Percentiles rank a stretch among this genome's conserved stretches.
phyloP scores from a whole-genome alignment of 192 early-diverging fungal genomes.

The Lobosporangium transversale region DNA sequence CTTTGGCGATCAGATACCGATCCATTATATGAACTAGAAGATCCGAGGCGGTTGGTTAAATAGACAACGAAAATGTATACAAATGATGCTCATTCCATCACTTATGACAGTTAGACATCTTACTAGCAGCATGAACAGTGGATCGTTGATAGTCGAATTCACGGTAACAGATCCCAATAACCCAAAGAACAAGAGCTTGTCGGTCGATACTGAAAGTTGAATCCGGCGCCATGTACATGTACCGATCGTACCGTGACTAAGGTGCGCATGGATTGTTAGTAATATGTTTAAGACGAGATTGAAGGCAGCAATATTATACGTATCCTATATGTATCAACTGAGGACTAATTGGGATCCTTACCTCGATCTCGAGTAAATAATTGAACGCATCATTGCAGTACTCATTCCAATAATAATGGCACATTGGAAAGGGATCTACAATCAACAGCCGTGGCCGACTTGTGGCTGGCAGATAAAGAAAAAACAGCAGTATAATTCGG shows the following conservation, averaged over 20 bases:
- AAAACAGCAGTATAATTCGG: too few relatives aligned
- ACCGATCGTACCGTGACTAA: constrained; percentile 38
- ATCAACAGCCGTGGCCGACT: constrained; percentile 18
- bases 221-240: constrained; percentile 17
- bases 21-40: constrained; percentile 35
- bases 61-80: background rate
- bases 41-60: too few relatives aligned
- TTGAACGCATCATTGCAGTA: constrained; percentile 44
- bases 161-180: constrained; percentile 29
- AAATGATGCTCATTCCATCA: too few relatives aligned
- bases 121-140: constrained; percentile 38
- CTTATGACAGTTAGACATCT: too few relatives aligned
- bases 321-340: too few relatives aligned
- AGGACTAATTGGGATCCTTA: too few relatives aligned
- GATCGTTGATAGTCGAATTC: constrained; percentile 3
- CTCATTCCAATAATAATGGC: constrained; percentile 33
- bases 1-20: constrained; percentile 14
- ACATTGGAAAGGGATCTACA: constrained; percentile 22
- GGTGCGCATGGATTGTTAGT: background rate
- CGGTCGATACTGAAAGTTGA: constrained; percentile 2
- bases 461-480: background rate
- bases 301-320: too few relatives aligned
- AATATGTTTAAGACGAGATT: background rate
- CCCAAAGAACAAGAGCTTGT: constrained; percentile 21
- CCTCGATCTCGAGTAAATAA: constrained; percentile 31